Percentiles rank a stretch among this genome's conserved stretches.
Conservation (phyloP, 2,329 filamentous ascomycete genomes). For the Neocatenulostroma microsporum region DNA sequence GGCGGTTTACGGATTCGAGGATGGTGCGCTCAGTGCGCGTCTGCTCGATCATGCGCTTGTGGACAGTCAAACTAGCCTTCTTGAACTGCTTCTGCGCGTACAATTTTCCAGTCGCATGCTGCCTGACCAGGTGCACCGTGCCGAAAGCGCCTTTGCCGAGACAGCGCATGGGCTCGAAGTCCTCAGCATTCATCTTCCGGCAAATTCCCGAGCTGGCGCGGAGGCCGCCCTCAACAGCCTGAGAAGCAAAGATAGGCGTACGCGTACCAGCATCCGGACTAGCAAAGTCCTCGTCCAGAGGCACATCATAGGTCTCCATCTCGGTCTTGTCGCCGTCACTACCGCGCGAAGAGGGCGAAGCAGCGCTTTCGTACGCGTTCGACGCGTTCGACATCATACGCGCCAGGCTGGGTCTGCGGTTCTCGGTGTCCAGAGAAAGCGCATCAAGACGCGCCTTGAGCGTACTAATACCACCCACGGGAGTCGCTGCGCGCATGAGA, state of each 20-base stretch:
- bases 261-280: constrained; percentile 48
- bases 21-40: constrained; percentile 95
- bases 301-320: constrained; percentile 75
- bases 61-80: constrained; percentile 89
- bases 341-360: constrained; percentile 45
- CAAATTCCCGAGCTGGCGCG: constrained; percentile 43
- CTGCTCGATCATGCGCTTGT: constrained; percentile 93
- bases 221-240: constrained; percentile 48
- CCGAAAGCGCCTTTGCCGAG: constrained; percentile 95
- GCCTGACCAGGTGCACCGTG: constrained; percentile 88
- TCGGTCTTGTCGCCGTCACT: constrained; percentile 65
- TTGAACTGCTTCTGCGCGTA: constrained; percentile 99
- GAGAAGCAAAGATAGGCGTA: constrained; percentile 29
- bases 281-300: constrained; percentile 75
- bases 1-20: constrained; percentile 88
- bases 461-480: constrained; percentile 65
- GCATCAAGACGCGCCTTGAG: constrained; percentile 75
- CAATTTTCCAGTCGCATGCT: constrained; percentile 74
- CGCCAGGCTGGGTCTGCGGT: constrained; percentile 44
- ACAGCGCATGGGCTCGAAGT: constrained; percentile 85
- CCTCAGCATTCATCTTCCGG: constrained; percentile 82
- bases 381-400: constrained; percentile 29
- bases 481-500: constrained; percentile 42
- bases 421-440: constrained; percentile 57
- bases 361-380: constrained; percentile 43